Base-by-base conservation (phyloP, 1,284 basidiomycete species). In the Ganoderma meredithae region DNA sequence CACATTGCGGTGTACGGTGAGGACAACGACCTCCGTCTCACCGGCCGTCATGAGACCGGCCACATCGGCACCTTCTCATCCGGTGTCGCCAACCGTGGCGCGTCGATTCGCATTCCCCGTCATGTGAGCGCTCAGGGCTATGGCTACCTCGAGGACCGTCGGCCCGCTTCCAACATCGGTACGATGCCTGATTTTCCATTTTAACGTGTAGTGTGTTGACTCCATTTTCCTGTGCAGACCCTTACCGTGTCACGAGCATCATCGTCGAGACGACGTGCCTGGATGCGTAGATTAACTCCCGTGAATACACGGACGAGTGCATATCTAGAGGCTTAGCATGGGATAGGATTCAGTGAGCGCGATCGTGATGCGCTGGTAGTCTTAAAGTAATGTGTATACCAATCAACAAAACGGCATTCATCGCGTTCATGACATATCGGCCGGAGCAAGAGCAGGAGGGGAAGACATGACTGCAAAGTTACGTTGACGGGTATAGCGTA, bases 161-260 rank as follows among this genome's bases (percentile, higher is more conserved):
- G 97, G 74, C 96, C 97, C 43, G 97, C 97, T 64, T 98, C 96
- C 79, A 99, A 99, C 88, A 95, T 98, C 76, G 96, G 96, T 94
- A 85, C 75, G 87, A 86, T 59, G 39, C 70, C 66, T 33, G 27
- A 41, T 33, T 27, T 33, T 27, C 44, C 15, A 58, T 63, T 10
- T 60, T 27, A 47, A 7, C 66, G 44, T 53, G 15, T 40, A 27
- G 15, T 27, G 22, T 71, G 47, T 72, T 60, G 47, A 58, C 41
- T 5, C 22, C 31, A 66, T 72, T 70, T 55, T 10, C 8, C 36
- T 39, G 15, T 27, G 39, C 72, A 94, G 95, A 97, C 81, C 94
- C 95, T 40, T 97, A 96, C 81, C 92, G 92, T 71, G 94, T 96
- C 67, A 95, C 94, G 47, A 81, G 86, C 76, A 98, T 97, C 82